phyloP scores from a whole-genome alignment of 192 early-diverging fungal species.

The Coemansia sp. region DNA sequence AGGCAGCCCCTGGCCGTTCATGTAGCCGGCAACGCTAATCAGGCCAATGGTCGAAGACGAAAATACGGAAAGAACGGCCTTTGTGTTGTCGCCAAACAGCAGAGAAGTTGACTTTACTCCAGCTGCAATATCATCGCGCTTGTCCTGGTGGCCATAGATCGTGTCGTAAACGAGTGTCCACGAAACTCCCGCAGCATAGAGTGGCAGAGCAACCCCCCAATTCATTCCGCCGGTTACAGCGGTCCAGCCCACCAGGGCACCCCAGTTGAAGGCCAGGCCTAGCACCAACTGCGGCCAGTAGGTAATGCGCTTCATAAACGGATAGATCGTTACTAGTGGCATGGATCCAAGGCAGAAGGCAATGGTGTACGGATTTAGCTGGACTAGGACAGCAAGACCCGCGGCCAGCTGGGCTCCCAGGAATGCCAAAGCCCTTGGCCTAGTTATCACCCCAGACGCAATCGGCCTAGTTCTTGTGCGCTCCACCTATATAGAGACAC shows the following conservation, averaged over 20 bases:
- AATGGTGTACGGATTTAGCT: constrained; percentile 89
- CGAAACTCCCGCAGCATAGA: constrained; percentile 80
- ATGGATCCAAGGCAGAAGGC: constrained; percentile 77
- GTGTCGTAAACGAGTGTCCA: constrained; percentile 98
- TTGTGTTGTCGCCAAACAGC: constrained; percentile 73
- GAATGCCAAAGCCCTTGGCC: constrained; percentile 70
- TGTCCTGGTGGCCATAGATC: constrained; percentile 97
- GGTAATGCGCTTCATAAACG: constrained; percentile 93
- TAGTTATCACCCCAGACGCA: constrained; percentile 71
- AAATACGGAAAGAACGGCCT: constrained; percentile 68
- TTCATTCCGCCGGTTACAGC: constrained; percentile 71
- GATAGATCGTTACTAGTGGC: constrained; percentile 75
- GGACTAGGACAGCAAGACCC: constrained; percentile 81
- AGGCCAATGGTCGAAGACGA: constrained; percentile 65
- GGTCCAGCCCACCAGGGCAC: constrained; percentile 83
- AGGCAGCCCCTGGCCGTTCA: constrained; percentile 71
- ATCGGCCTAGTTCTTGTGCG: constrained; percentile 80
- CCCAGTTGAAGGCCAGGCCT: constrained; percentile 93
- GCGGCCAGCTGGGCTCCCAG: constrained; percentile 74
- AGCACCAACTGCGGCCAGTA: constrained; percentile 93
- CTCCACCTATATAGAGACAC: constrained; percentile 57
- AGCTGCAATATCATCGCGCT: constrained; percentile 78
- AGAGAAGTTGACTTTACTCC: constrained; percentile 93
- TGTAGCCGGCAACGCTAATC: constrained; percentile 71
- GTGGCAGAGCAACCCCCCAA: constrained; percentile 70